Base-by-base conservation (phyloP, 441 rosid species). In the Gossypium trilobum region DNA sequence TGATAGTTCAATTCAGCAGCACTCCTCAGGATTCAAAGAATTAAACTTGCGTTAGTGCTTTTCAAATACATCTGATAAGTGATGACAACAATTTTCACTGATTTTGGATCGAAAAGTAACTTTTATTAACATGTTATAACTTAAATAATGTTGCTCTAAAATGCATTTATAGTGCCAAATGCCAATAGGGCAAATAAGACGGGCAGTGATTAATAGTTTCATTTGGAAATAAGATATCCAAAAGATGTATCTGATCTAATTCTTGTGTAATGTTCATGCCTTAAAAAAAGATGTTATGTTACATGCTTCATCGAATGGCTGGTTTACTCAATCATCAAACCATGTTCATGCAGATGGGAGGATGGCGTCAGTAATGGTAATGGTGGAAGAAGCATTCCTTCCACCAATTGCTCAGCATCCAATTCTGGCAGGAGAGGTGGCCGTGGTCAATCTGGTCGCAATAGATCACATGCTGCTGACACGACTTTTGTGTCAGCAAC, bases 401-500 rank as follows among this genome's bases (percentile, higher is more conserved):
- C 68, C 65, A 20, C 20, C 2, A 73, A 74, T 55, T 78, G 77
- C 76, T 80, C 84, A 0, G 81, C 86, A 63, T 81, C 87, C 68
- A 77, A 76, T 71, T 36, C 74, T 14, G 48, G 85, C 69, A 82
- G 87, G 50, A 80, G 87, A 42, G 83, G 83, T 69, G 86, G 86
- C 71, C 82, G 82, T 55, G 85, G 89, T 19, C 83, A 88, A 77
- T 80, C 77, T n/a, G 65, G 71, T 56, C 78, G 36, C 51, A 82
- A 72, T 62, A 81, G 85, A 22, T 75, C 83, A 54, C 70, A 5
- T 22, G 74, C 57, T 74, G 67, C 78, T 73, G 86, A 76, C 73
- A 62, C 63, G 46, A 86, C 88, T 20, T 94, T 91, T 17, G 92
- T 89, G 10, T 88, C 97, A 13, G 97, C 89, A 14, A 90, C 97